phyloP scores from a whole-genome alignment of 2,329 filamentous ascomycete species.

The Aspergillus alliaceus region DNA sequence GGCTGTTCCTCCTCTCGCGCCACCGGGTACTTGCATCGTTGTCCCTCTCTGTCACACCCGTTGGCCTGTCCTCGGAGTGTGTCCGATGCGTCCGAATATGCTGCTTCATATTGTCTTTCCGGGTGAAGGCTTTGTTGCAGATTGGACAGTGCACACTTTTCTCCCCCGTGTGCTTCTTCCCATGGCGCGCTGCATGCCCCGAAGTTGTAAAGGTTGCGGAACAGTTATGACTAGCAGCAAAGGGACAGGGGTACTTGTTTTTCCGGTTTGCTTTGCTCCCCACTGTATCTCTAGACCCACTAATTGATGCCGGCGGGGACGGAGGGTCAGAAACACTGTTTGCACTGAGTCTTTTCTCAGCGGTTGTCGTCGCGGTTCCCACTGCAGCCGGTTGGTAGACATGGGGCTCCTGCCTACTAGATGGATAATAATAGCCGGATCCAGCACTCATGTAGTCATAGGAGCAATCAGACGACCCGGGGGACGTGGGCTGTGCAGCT shows the following conservation, averaged over 20 bases:
- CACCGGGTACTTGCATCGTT: constrained; percentile 12
- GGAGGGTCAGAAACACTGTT: constrained; percentile 26
- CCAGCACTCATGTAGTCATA: constrained; percentile 29
- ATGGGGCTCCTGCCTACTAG: constrained; percentile 27
- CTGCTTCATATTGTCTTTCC: constrained; percentile 71
- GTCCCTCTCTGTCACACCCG: constrained; percentile 15
- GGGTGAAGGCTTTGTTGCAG: constrained; percentile 67
- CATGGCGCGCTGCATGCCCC: constrained; percentile 65
- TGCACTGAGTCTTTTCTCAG: constrained; percentile 25
- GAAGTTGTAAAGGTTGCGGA: constrained; percentile 66
- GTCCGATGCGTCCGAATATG: constrained; percentile 61
- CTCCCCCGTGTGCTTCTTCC: constrained; percentile 68
- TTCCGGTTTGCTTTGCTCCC: constrained; percentile 44
- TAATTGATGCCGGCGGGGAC: constrained; percentile 27
- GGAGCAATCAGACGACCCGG: constrained; percentile 35
- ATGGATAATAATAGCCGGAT: constrained; percentile 26
- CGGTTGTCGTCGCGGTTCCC: constrained; percentile 9
- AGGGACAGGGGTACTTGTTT: constrained; percentile 66
- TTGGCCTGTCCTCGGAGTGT: constrained; percentile 34
- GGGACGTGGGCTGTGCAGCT: constrained; percentile 27
- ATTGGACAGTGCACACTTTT: constrained; percentile 68
- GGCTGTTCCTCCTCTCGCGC: constrained; percentile 9
- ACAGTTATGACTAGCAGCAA: constrained; percentile 60
- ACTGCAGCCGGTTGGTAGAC: constrained; percentile 23
- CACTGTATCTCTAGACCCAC: constrained; percentile 23